Percentiles rank a stretch among this genome's conserved stretches.
Evolutionary conservation across 257 asterid species (phyloP).

Genomic region (Forsythia suspensa): DNA sequence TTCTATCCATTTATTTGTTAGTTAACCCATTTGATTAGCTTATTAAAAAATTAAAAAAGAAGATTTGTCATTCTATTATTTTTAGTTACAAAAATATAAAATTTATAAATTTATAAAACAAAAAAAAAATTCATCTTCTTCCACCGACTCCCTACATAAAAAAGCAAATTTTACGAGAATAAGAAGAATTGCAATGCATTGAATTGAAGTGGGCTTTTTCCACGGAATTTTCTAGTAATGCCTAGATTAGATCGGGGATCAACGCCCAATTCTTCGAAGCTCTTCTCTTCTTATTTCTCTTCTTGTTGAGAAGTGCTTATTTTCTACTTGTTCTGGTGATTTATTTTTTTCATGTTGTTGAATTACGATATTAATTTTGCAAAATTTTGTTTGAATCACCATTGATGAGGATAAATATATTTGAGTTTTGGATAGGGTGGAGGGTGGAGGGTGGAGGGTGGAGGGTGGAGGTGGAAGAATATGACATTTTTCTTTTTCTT

Average conservation of each 20-base stretch:
- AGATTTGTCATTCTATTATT: too few species aligned
- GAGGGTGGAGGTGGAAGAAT: background rate
- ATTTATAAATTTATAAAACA: too few species aligned
- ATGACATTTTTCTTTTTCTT: too few species aligned
- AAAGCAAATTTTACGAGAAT: constrained; percentile 47
- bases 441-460: background rate
- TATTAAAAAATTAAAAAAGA: too few species aligned
- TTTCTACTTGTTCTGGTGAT: constrained; percentile 13
- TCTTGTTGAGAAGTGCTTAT: constrained; percentile 26
- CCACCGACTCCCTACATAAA: background rate
- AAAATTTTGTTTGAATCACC: constrained; percentile 31
- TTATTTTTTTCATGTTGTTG: constrained; percentile 16
- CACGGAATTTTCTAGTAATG: constrained; percentile 63
- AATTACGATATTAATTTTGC: constrained; percentile 1
- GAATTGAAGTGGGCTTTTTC: constrained; percentile 82
- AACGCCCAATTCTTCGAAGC: constrained; percentile 78
- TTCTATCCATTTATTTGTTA: too few species aligned
- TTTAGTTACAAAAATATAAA: too few species aligned
- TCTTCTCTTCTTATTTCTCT: constrained; percentile 47
- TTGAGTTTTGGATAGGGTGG: background rate
- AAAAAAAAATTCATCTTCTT: too few species aligned
- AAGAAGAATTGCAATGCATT: constrained; percentile 76
- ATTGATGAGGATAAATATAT: constrained; percentile 11
- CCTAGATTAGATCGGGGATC: constrained; percentile 79
- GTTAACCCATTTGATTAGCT: too few species aligned